A percentile compares a stretch with the other conserved stretches of the same genome.
phyloP scores from a whole-genome alignment of 2,329 filamentous ascomycete species.

The Lecanicillium sp. region DNA sequence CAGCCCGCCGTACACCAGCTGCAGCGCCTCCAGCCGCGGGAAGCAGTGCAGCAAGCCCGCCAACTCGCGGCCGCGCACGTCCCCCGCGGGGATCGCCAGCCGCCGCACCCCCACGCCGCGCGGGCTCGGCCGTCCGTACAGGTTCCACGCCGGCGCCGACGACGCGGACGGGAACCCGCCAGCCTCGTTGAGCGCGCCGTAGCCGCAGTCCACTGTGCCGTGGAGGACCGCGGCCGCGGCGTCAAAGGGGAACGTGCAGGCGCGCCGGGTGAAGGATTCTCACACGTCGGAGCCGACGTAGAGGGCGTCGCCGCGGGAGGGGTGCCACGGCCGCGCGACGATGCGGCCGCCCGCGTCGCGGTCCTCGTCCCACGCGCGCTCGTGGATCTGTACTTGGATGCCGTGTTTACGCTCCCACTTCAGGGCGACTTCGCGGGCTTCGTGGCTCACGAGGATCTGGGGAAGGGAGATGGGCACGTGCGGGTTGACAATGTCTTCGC shows the following conservation, averaged over 20 bases:
- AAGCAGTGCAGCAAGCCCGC: constrained; percentile 2
- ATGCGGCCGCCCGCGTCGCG: constrained; percentile 1
- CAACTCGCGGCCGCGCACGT: background rate
- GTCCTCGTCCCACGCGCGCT: constrained; percentile 7
- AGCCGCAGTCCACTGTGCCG: constrained; percentile 6
- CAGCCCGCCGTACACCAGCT: constrained; percentile 1
- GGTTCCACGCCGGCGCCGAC: background rate
- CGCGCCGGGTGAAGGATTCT: background rate
- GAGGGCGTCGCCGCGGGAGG: constrained; percentile 1
- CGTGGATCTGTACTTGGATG: background rate
- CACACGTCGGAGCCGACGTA: constrained; percentile 4
- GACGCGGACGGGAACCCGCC: no score
- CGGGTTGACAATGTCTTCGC: constrained; percentile 2
- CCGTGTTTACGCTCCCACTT: background rate
- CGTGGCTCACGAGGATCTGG: constrained; percentile 1
- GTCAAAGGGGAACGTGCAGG: constrained; percentile 8
- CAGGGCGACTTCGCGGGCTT: constrained; percentile 2
- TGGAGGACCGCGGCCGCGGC: constrained; percentile 3
- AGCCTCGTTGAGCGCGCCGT: background rate
- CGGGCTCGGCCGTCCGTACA: background rate
- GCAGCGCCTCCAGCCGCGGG: background rate
- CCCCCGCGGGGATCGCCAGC: background rate
- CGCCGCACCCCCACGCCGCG: background rate
- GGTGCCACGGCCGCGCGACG: constrained; percentile 6
- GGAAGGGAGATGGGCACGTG: constrained; percentile 6